phyloP scores from a whole-genome alignment of 495 filamentous ascomycete genomes.

The Barbatosphaeria neglecta region DNA sequence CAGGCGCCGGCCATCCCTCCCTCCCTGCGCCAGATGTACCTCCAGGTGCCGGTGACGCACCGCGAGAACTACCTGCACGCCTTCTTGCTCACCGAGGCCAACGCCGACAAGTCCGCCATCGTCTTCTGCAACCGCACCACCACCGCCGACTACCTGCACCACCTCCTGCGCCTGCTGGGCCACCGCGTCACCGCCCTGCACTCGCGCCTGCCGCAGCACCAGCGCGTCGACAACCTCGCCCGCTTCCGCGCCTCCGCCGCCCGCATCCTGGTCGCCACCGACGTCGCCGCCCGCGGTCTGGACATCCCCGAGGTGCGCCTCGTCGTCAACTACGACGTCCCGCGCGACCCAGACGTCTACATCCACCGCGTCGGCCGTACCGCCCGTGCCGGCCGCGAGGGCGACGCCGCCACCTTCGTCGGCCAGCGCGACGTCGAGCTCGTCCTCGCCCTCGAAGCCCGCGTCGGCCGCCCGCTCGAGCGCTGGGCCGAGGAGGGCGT shows the following conservation, averaged over 20 bases:
- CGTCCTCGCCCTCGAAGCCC: conserved; percentile 73
- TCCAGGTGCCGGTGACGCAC: conserved; percentile 78
- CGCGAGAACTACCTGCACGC: conserved; percentile 90
- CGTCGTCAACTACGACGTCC: conserved; percentile 92
- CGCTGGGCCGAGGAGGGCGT: conserved; percentile 80
- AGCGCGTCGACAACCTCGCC: conserved; percentile 75
- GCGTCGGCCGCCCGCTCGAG: conserved; percentile 70
- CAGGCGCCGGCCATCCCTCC: conserved; percentile 62
- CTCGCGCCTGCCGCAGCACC: conserved; percentile 67
- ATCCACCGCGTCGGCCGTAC: conserved; percentile 94
- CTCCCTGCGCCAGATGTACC: conserved; percentile 71
- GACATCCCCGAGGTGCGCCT: conserved; percentile 88
- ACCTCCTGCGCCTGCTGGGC: conserved; percentile 68
- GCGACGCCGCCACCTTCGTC: conserved; percentile 77
- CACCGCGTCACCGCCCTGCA: conserved; percentile 89
- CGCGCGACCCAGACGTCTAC: conserved; percentile 91
- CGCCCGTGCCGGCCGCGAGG: conserved; percentile 73
- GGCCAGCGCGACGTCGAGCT: conserved; percentile 86
- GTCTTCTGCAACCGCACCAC: conserved; percentile 91
- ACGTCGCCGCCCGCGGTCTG: conserved; percentile 89
- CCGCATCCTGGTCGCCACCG: conserved; percentile 83
- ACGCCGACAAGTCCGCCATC: conserved; percentile 63
- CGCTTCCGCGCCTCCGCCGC: conserved; percentile 88
- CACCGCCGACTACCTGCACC: conserved; percentile 79
- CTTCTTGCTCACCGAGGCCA: conserved; percentile 68